A percentile compares a stretch with the other conserved stretches of the same genome.
phyloP scores from a whole-genome alignment of 2,329 filamentous ascomycete species.

The Phialocephala sp. region DNA sequence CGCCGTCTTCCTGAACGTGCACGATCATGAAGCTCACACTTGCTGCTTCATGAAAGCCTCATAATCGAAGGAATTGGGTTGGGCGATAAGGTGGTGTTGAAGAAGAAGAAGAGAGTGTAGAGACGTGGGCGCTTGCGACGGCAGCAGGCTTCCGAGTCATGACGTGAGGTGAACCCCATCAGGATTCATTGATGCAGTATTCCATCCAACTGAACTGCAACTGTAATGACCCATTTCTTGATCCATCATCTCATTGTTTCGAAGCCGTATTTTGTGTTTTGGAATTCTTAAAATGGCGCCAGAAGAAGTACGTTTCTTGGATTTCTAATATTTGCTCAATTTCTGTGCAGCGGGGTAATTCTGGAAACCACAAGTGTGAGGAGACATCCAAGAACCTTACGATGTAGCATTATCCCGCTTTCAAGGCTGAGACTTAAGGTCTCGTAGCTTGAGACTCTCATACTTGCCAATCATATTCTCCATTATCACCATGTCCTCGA shows the following conservation, averaged over 20 bases:
- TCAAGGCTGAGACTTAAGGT: neutral
- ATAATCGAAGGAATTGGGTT: neutral
- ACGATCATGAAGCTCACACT: neutral
- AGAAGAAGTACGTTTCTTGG: neutral
- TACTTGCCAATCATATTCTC: conserved; percentile 57
- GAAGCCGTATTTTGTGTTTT: neutral
- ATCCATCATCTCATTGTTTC: neutral
- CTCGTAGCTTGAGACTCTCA: conserved; percentile 40
- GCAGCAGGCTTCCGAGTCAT: neutral
- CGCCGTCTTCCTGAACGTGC: conserved; percentile 15
- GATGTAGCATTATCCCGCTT: neutral
- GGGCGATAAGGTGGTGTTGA: neutral
- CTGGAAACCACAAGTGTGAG: neutral
- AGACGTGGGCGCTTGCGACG: neutral
- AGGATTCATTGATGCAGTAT: neutral
- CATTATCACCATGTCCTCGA: conserved; percentile 57
- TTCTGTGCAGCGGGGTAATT: conserved; percentile 4
- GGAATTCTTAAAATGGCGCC: neutral
- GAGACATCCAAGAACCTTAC: neutral
- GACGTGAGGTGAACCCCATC: neutral
- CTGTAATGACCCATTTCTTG: no score
- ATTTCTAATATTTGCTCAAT: neutral
- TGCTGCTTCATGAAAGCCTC: neutral
- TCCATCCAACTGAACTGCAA: neutral
- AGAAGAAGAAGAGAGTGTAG: neutral